Evolutionary conservation across 371 early-diverging fungal species (phyloP).

Genomic region (Syncephalastrum sp.): DNA sequence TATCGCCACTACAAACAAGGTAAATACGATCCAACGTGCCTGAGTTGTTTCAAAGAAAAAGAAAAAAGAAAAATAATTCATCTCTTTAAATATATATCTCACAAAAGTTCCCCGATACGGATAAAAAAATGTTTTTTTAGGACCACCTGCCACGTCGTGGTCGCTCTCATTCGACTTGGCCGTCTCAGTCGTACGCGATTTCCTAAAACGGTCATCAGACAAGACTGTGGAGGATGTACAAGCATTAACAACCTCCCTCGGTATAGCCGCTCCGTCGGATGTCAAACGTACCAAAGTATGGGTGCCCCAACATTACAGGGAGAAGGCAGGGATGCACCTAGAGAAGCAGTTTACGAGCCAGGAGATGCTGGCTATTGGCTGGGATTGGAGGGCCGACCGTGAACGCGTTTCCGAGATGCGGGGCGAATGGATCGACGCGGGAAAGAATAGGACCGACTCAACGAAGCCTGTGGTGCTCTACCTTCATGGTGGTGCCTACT

Average conservation of each 20-base stretch:
- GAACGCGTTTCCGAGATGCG: constrained; percentile 18
- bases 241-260: constrained; percentile 19
- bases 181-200: constrained; percentile 31
- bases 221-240: constrained; percentile 45
- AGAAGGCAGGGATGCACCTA: constrained; percentile 26
- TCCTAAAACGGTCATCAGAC: constrained; percentile 23
- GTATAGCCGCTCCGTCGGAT: constrained; percentile 27
- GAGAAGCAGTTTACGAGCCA: constrained; percentile 14
- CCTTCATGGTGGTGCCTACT: constrained; percentile 77
- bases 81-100: not conserved
- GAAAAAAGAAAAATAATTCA: not conserved
- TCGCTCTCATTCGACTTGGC: constrained; percentile 33
- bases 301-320: constrained; percentile 28
- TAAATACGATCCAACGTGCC: not conserved
- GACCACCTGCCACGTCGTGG: constrained; percentile 48
- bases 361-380: constrained; percentile 32
- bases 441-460: constrained; percentile 15
- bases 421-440: constrained; percentile 39
- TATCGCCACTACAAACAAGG: constrained; percentile 20
- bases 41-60: not conserved
- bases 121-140: constrained; percentile 14
- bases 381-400: constrained; percentile 40
- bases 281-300: constrained; percentile 19
- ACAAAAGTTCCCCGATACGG: not conserved
- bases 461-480: constrained; percentile 37